A percentile compares a stretch with the other conserved stretches of the same genome.
These are phyloP conservation scores for Citrullus mucosospermus DNA, from an alignment of 306 rosid species.

Conservation along the genomic window DNA sequence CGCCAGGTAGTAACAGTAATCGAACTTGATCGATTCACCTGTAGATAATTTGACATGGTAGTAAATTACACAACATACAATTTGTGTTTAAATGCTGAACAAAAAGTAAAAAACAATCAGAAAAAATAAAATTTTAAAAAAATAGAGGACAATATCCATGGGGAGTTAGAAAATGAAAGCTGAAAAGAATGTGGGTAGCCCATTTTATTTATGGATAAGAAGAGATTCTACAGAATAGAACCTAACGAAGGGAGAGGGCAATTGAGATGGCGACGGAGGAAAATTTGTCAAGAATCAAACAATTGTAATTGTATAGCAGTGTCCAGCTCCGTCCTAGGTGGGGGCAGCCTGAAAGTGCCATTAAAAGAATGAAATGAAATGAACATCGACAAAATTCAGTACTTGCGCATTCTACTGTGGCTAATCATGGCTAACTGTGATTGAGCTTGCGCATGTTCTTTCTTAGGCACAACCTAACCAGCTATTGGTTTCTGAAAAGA, in stretches of 20 bases:
- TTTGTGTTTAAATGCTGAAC: background rate
- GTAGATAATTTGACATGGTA: background rate
- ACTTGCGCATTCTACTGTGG: background rate
- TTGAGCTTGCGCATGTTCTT: background rate
- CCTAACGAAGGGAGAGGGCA: background rate
- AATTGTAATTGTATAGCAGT: background rate
- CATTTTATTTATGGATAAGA: background rate
- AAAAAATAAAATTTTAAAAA: background rate
- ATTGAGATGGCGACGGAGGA: background rate
- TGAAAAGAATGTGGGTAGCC: background rate
- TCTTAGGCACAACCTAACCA: background rate
- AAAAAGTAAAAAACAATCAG: background rate
- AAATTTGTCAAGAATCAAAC: background rate
- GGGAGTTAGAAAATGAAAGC: background rate
- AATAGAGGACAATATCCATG: background rate
- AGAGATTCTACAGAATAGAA: background rate
- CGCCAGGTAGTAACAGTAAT: background rate
- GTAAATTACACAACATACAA: background rate
- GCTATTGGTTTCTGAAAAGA: constrained; percentile 43
- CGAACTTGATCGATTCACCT: background rate
- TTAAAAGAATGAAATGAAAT: background rate
- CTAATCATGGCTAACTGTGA: background rate
- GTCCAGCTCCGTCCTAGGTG: background rate
- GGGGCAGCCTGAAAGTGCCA: background rate
- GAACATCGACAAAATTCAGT: background rate